phyloP scores from a whole-genome alignment of 2,329 filamentous ascomycete species.

The Diaporthe citrichinensis region DNA sequence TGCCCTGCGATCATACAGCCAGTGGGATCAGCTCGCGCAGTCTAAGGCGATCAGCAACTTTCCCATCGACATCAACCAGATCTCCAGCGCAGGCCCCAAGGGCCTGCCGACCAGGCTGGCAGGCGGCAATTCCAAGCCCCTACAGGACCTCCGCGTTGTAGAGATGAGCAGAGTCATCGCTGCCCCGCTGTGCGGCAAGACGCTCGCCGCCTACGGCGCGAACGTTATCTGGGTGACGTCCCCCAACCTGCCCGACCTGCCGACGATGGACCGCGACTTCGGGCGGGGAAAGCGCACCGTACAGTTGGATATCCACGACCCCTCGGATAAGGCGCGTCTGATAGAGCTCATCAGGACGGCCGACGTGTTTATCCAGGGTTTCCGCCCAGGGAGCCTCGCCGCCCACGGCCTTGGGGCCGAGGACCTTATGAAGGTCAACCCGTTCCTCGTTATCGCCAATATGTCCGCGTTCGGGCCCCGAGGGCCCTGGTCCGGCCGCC shows the following conservation, averaged over 20 bases:
- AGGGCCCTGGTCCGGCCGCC: background rate
- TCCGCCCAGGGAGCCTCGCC: background rate
- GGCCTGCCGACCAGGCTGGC: background rate
- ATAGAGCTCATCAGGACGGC: background rate
- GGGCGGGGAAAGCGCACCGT: background rate
- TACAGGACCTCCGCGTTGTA: background rate
- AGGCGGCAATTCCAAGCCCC: background rate
- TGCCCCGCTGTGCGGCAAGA: constrained; percentile 2
- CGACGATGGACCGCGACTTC: constrained; percentile 1
- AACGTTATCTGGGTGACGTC: constrained; percentile 11
- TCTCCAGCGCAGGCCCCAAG: background rate
- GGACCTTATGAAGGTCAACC: background rate
- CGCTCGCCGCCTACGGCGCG: background rate
- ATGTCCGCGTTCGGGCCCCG: constrained; percentile 3
- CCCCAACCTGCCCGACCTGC: background rate
- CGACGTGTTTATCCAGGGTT: background rate
- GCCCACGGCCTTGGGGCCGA: background rate
- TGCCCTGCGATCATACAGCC: background rate
- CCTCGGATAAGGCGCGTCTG: background rate
- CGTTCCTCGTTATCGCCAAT: background rate
- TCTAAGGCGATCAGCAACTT: constrained; percentile 2
- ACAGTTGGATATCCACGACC: background rate
- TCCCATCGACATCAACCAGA: background rate
- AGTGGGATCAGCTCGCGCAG: constrained; percentile 1
- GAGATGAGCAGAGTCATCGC: constrained; percentile 4